These are phyloP conservation scores for Piloderma croceum DNA, from an alignment of 768 basidiomycete species.

Conservation along the genomic window DNA sequence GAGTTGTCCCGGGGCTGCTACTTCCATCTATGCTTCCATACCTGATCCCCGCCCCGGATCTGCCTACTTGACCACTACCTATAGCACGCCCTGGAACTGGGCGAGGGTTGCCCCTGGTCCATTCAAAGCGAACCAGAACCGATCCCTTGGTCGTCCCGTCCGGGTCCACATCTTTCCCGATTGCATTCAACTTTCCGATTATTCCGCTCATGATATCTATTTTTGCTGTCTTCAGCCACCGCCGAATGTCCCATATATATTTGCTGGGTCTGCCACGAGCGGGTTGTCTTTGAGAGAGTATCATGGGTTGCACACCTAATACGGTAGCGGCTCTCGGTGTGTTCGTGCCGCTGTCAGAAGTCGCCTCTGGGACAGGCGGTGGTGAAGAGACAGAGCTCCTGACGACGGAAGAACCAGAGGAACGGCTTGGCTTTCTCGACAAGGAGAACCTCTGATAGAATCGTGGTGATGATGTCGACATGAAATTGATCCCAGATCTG, in stretches of 20 bases:
- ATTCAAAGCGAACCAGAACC: slow-evolving; percentile 76
- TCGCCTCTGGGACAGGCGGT: too few species aligned
- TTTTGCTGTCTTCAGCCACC: slow-evolving; percentile 64
- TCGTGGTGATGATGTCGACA: too few species aligned
- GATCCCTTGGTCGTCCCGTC: slow-evolving; percentile 24
- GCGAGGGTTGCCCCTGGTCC: slow-evolving; percentile 49
- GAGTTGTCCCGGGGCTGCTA: slow-evolving; percentile 3
- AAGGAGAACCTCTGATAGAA: too few species aligned
- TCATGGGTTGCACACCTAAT: slow-evolving; percentile 64
- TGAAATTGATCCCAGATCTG: too few species aligned
- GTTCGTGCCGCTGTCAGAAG: too few species aligned
- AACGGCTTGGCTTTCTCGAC: too few species aligned
- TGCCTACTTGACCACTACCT: background rate
- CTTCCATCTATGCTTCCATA: slow-evolving; percentile 16
- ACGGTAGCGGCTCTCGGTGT: slow-evolving; percentile 32
- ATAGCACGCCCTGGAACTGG: slow-evolving; percentile 2
- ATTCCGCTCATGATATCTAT: slow-evolving; percentile 40
- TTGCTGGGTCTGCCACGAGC: slow-evolving; percentile 35
- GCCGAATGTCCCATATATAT: slow-evolving; percentile 74
- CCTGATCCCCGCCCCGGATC: slow-evolving; percentile 2
- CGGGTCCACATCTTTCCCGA: background rate
- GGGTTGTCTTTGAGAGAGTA: slow-evolving; percentile 43
- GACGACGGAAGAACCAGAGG: too few species aligned
- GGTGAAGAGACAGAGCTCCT: too few species aligned
- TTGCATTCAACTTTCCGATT: slow-evolving; percentile 35